Evolutionary conservation across 208 protist genomes (phyloP).

Genomic region (Leishmania tropica): DNA sequence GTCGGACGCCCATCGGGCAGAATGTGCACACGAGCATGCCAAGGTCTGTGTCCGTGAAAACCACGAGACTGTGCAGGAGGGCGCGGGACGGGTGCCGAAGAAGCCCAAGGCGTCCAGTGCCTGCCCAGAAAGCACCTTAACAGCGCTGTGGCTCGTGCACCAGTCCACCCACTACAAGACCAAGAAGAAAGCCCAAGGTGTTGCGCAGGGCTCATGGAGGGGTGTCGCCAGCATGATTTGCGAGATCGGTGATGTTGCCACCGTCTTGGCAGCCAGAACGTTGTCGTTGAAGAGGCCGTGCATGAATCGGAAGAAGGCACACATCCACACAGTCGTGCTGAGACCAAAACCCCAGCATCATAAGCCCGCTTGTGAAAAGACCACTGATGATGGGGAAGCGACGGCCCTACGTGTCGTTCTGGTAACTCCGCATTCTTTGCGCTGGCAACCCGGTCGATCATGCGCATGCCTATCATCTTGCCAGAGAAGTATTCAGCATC

Average conservation of each 20-base stretch:
- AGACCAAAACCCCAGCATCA: constrained; percentile 72
- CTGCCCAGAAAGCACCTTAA: too few relatives aligned
- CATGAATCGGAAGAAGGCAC: constrained; percentile 60
- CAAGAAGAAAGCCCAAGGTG: too few relatives aligned
- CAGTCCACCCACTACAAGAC: too few relatives aligned
- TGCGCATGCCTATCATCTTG: constrained; percentile 49
- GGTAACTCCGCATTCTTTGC: too few relatives aligned
- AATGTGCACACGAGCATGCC: constrained; percentile 57
- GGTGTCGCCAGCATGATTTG: too few relatives aligned
- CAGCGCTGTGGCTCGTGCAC: too few relatives aligned
- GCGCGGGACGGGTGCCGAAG: too few relatives aligned
- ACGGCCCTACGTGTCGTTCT: constrained; percentile 63
- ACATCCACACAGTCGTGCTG: constrained; percentile 50
- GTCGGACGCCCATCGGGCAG: too few relatives aligned
- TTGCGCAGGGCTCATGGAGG: too few relatives aligned
- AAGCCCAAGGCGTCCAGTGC: too few relatives aligned
- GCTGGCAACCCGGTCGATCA: constrained; percentile 54
- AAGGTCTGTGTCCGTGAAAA: constrained; percentile 3
- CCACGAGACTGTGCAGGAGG: too few relatives aligned
- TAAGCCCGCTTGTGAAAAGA: constrained; percentile 55
- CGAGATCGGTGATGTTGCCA: constrained; percentile 67
- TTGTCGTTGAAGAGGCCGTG: constrained; percentile 82
- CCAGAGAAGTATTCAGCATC: constrained; percentile 67
- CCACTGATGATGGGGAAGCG: constrained; percentile 53
- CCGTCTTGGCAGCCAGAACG: constrained; percentile 71